phyloP scores from a whole-genome alignment of 768 basidiomycete genomes.

The Pleurotus salmoneostramineus region DNA sequence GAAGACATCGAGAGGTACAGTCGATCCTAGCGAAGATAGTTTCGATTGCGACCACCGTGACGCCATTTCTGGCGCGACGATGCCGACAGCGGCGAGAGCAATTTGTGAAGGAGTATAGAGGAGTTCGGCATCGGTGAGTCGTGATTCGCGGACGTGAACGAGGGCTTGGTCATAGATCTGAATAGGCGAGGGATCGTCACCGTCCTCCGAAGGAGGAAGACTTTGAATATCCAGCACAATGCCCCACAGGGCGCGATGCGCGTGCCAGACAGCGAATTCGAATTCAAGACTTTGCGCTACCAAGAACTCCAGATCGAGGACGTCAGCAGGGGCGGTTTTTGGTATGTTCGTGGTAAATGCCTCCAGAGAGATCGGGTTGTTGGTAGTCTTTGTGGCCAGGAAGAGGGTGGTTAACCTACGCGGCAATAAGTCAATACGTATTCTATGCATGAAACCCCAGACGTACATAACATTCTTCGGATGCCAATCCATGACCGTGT shows the following conservation, averaged over 20 bases:
- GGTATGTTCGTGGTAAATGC: slow-evolving; percentile 81
- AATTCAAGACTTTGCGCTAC: slow-evolving; percentile 93
- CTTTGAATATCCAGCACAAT: slow-evolving; percentile 85
- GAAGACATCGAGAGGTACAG: slow-evolving; percentile 21
- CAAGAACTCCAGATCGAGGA: slow-evolving; percentile 92
- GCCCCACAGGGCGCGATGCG: slow-evolving; percentile 85
- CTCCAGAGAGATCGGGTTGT: slow-evolving; percentile 86
- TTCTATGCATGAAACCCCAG: not conserved
- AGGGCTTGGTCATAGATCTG: slow-evolving; percentile 64
- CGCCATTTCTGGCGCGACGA: slow-evolving; percentile 58
- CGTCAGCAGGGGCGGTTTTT: slow-evolving; percentile 74
- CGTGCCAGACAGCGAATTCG: slow-evolving; percentile 92
- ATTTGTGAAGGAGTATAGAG: slow-evolving; percentile 93
- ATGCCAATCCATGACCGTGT: slow-evolving; percentile 99
- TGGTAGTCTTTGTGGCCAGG: slow-evolving; percentile 96
- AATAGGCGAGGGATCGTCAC: slow-evolving; percentile 23
- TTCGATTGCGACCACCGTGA: slow-evolving; percentile 55
- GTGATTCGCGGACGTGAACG: slow-evolving; percentile 67
- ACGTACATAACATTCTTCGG: slow-evolving; percentile 96
- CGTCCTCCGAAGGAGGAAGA: slow-evolving; percentile 45
- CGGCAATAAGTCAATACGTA: not conserved
- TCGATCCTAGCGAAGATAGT: slow-evolving; percentile 2
- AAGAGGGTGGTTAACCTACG: slow-evolving; percentile 91
- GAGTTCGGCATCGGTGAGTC: slow-evolving; percentile 89
- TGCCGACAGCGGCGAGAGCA: slow-evolving; percentile 73